phyloP scores from a whole-genome alignment of 148 eudicot genomes.

The Fagopyrum esculentum region DNA sequence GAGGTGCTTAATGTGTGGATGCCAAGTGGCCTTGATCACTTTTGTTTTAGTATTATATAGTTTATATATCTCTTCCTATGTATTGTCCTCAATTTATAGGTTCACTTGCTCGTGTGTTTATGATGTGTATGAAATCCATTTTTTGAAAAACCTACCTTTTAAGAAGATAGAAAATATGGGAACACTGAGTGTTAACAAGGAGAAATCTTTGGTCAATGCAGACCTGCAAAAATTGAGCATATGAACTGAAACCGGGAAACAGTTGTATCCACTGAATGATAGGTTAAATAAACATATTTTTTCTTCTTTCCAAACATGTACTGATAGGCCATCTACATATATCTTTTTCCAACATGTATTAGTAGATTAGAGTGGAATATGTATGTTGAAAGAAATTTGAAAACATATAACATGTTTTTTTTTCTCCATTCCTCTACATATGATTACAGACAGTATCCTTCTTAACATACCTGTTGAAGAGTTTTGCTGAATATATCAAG shows the following conservation, averaged over 20 bases:
- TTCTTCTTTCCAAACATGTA: neutral
- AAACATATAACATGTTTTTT: neutral
- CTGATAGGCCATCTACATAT: neutral
- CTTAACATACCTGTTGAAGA: conserved; percentile 89
- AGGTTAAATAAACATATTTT: neutral
- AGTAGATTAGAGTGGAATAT: neutral
- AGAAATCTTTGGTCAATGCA: neutral
- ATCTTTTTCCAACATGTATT: neutral
- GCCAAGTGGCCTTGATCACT: too few relatives aligned
- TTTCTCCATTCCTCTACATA: neutral
- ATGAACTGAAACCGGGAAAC: neutral
- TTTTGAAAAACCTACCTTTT: neutral
- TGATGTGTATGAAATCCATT: neutral
- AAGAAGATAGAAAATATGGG: neutral
- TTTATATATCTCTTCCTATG: neutral
- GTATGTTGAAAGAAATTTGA: neutral
- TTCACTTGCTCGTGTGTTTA: neutral
- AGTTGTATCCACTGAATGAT: neutral
- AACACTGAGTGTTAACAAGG: neutral
- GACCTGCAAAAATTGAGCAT: neutral
- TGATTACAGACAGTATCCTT: conserved; percentile 88
- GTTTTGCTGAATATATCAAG: conserved; percentile 84
- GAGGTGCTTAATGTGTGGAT: too few relatives aligned
- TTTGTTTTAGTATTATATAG: too few relatives aligned
- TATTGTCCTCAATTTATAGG: neutral